Evolutionary conservation across 2,329 filamentous ascomycete species (phyloP).

Genomic region (Aspergillus proliferans): DNA sequence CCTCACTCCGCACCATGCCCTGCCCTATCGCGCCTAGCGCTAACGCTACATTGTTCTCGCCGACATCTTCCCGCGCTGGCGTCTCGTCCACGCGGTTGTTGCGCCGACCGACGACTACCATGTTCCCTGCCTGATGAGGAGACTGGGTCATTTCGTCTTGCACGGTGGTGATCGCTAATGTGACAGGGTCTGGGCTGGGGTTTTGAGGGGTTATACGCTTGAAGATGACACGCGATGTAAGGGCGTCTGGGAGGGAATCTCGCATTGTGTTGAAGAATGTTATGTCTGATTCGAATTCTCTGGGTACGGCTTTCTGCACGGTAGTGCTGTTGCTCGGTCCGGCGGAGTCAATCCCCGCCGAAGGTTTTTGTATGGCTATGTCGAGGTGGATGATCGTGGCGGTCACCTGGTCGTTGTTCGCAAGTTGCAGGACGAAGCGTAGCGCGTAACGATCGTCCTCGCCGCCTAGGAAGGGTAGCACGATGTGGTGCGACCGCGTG

Average conservation of each 20-base stretch:
- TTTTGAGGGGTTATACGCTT: slow-evolving; percentile 25
- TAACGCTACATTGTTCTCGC: slow-evolving; percentile 19
- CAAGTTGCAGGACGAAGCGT: slow-evolving; percentile 75
- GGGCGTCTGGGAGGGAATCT: slow-evolving; percentile 48
- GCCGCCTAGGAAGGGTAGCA: slow-evolving; percentile 81
- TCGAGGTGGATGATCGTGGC: slow-evolving; percentile 65
- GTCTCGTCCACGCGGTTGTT: slow-evolving; percentile 10
- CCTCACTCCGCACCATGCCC: slow-evolving; percentile 48
- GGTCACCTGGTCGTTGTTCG: slow-evolving; percentile 69
- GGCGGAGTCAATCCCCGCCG: slow-evolving; percentile 1
- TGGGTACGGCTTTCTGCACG: background rate
- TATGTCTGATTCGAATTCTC: slow-evolving; percentile 39
- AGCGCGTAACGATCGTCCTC: slow-evolving; percentile 75
- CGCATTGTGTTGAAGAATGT: slow-evolving; percentile 54
- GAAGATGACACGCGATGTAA: slow-evolving; percentile 55
- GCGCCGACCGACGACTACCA: slow-evolving; percentile 61
- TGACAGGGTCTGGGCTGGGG: slow-evolving; percentile 37
- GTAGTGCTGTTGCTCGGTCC: background rate
- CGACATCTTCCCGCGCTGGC: slow-evolving; percentile 32
- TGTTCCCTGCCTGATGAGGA: slow-evolving; percentile 61
- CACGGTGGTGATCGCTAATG: slow-evolving; percentile 48
- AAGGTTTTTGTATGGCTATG: slow-evolving; percentile 8
- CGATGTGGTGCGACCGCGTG: slow-evolving; percentile 70
- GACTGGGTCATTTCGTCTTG: slow-evolving; percentile 55
- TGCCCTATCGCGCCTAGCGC: slow-evolving; percentile 29